Evolutionary conservation across 176 grass and related monocot genomes (phyloP), one percentile per base, ranked within the genome.

Genomic region (Phyllostachys edulis): DNA sequence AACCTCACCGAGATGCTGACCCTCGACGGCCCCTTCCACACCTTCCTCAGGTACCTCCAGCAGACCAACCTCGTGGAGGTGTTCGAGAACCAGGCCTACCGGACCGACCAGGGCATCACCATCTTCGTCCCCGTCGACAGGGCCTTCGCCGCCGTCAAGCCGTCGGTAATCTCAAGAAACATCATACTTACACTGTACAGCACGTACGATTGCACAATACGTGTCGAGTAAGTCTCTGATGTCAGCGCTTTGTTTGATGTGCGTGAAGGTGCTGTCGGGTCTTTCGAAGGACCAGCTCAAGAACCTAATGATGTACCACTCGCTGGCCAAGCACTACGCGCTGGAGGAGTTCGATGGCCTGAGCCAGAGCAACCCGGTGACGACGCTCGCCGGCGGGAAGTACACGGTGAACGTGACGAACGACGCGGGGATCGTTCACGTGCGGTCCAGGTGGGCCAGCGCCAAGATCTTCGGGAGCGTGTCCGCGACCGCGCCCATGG

Each of bases 341-440:
- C 47, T 67, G 1, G 47, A 50, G 15, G 84, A 86, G 5, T 82
- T 90, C 79, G 73, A 86, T 13, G 73, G 1, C 34, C 79, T 90
- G 38, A 86, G 79, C 73, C 65, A 36, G 73, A 52, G 16, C 66
- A 72, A 71, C 38, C 82, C 84, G 79, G 84, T 90, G 37, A 86
- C 79, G 46, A 82, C 79, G 66, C 39, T 90, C 45, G 88, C 88
- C 78, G 78, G 78, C 32, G 72, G 65, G 45, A 1, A 11, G 65
- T 90, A 73, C 78, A 86, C 11, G 83, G 79, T 86, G 83, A 82
- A 90, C 78, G 38, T 90, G 88, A 86, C 83, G 24, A 50, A n/a
- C 78, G 73, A 57, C 26, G 78, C 9, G 4, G 84, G 84, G 27
- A 14, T 5, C 7, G 4, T 78, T 45, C 83, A 14, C 55, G 36